Evolutionary conservation across 2,329 filamentous ascomycete species (phyloP).

Genomic region (Pseudogymnoascus destructans): DNA sequence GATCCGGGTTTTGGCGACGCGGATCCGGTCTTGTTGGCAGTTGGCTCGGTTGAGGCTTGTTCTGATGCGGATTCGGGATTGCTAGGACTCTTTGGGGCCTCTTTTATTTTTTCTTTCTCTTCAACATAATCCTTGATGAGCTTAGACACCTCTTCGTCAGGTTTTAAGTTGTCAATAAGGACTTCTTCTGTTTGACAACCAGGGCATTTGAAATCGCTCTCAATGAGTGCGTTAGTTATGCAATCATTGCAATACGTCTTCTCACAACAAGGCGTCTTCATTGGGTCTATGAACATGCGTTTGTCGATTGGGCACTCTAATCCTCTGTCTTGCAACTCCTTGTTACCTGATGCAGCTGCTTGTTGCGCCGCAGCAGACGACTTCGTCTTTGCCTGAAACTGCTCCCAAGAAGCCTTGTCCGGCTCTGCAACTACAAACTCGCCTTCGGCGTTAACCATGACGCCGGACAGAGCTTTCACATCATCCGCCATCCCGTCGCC

Average conservation of each 20-base stretch:
- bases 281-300: conserved; percentile 94
- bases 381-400: conserved; percentile 90
- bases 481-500: conserved; percentile 69
- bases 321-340: conserved; percentile 76
- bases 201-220: conserved; percentile 94
- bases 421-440: conserved; percentile 95
- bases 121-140: conserved; percentile 66
- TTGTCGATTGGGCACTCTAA: conserved; percentile 94
- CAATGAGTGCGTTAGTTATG: conserved; percentile 97
- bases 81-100: conserved; percentile 28
- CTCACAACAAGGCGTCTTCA: conserved; percentile 96
- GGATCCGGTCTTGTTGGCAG: conserved; percentile 28
- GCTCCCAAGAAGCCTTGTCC: conserved; percentile 91
- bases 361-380: conserved; percentile 73
- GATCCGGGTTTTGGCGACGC: conserved; percentile 19
- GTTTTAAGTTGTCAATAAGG: conserved; percentile 77
- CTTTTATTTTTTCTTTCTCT: conserved; percentile 35
- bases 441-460: conserved; percentile 96
- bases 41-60: conserved; percentile 22
- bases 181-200: conserved; percentile 83
- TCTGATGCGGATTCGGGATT: conserved; percentile 20
- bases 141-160: conserved; percentile 64
- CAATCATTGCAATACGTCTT: conserved; percentile 99
- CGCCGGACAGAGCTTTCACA: conserved; percentile 66
- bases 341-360: conserved; percentile 61